Conservation (phyloP, 768 basidiomycete species). For the Macrolepiota fuliginosa region DNA sequence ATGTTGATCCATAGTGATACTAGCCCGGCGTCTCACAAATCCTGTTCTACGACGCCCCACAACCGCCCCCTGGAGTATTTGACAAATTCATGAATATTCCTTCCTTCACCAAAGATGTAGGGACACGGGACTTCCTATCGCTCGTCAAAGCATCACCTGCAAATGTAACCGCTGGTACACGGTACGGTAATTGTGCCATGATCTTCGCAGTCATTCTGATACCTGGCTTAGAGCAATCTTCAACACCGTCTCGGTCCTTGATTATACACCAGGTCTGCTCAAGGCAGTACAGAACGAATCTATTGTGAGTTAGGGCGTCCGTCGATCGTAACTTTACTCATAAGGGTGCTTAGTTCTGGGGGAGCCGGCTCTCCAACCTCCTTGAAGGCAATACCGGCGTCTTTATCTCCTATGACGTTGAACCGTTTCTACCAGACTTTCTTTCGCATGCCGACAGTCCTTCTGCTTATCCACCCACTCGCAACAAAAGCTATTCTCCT, state of each 20-base stretch:
- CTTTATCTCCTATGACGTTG: constrained; percentile 46
- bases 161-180: constrained; percentile 27
- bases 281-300: constrained; percentile 44
- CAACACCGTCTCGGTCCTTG: constrained; percentile 39
- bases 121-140: constrained; percentile 37
- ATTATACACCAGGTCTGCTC: constrained; percentile 34
- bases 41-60: constrained; percentile 62
- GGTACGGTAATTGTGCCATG: constrained; percentile 15
- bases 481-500: constrained; percentile 36
- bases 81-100: constrained; percentile 49
- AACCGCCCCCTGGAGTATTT: constrained; percentile 45
- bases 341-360: constrained; percentile 40
- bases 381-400: constrained; percentile 20
- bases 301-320: constrained; percentile 18
- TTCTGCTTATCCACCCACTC: constrained; percentile 48
- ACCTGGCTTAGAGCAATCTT: constrained; percentile 28
- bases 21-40: constrained; percentile 24
- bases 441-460: constrained; percentile 33
- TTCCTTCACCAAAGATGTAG: constrained; percentile 32
- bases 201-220: background rate
- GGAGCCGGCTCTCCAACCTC: constrained; percentile 22
- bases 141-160: constrained; percentile 37
- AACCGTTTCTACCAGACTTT: constrained; percentile 45
- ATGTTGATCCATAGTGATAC: background rate
- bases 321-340: background rate